Percentiles rank a stretch among this genome's conserved stretches.
phyloP scores from a whole-genome alignment of 495 filamentous ascomycete species.

The Lasiosphaeria miniovina region DNA sequence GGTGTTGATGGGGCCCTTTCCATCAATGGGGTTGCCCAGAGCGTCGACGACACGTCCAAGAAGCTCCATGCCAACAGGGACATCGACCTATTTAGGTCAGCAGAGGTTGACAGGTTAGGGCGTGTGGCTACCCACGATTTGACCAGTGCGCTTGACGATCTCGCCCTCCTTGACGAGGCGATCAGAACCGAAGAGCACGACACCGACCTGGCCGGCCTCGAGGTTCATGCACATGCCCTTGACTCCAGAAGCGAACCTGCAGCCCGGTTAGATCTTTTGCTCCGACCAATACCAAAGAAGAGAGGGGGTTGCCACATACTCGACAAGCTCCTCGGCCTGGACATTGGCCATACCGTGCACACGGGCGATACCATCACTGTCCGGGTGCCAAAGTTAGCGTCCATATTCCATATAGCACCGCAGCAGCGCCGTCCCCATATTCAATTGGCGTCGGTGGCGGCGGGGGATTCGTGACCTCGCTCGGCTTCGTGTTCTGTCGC shows the following conservation, averaged over 20 bases:
- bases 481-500: constrained; percentile 11
- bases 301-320: constrained; percentile 62
- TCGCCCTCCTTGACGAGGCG: constrained; percentile 99
- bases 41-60: constrained; percentile 98
- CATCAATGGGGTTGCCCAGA: constrained; percentile 98
- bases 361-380: constrained; percentile 99
- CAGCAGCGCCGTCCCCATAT: background rate
- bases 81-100: constrained; percentile 70
- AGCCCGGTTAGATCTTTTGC: constrained; percentile 13
- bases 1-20: constrained; percentile 94
- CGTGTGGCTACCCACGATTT: constrained; percentile 73
- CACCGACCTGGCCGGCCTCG: constrained; percentile 99
- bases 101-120: background rate
- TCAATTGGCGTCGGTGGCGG: constrained; percentile 11
- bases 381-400: constrained; percentile 36
- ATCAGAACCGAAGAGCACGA: constrained; percentile 99
- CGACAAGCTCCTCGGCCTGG: constrained; percentile 99
- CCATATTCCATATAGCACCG: background rate
- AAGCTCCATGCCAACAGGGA: constrained; percentile 87
- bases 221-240: constrained; percentile 99
- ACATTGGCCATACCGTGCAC: constrained; percentile 99
- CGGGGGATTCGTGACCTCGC: constrained; percentile 4
- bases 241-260: constrained; percentile 96
- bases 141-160: constrained; percentile 98
- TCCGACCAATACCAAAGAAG: constrained; percentile 11